Evolutionary conservation across 2,329 filamentous ascomycete species (phyloP), one percentile per base, ranked within the genome.

Genomic region (Cryphonectria nitschkei): DNA sequence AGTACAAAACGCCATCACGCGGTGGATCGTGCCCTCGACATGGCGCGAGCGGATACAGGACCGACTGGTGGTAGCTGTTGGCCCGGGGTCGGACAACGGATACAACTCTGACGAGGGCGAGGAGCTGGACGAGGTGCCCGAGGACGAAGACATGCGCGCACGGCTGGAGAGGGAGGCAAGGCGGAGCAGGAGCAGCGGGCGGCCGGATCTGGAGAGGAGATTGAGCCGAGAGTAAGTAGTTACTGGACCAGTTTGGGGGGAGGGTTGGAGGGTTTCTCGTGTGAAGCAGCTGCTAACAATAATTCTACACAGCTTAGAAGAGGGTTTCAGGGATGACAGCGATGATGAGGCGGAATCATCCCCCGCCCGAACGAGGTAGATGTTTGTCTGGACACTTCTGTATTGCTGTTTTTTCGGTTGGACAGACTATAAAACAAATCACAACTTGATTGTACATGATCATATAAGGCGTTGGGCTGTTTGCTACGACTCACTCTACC

Each of bases 281-380:
- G 32, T 52, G 41, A 5, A 13, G 9, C 19, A 16, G 37, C 22
- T 71, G 69, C 70, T 70, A 61, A 74, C 63, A 70, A 61, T 56
- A 56, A 69, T n/a, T 9, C 22, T 50, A 26, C 56, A 73, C 73
- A 85, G 84, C 75, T 80, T 95, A 67, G 93, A 95, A 79, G 87
- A 91, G 76, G 91, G 90, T 0, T 93, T 93, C 77, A 88, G 88
- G 80, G 91, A 93, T 78, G 90, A 92, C 75, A 93, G 91, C 77
- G 89, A 91, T 69, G 89, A 91, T 52, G 88, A 90, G 68, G 67
- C 41, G 6, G 70, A 68, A 16, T 52, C 58, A 16, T 52, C 58
- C 22, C 61, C 65, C 16, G 34, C 19, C 29, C 67, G 75, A 58
- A 72, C 74, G 67, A 76, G 72, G 46, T 68, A 72, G 46, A 54